Evolutionary conservation across 768 basidiomycete genomes (phyloP).

Genomic region (Trametes cubensis): DNA sequence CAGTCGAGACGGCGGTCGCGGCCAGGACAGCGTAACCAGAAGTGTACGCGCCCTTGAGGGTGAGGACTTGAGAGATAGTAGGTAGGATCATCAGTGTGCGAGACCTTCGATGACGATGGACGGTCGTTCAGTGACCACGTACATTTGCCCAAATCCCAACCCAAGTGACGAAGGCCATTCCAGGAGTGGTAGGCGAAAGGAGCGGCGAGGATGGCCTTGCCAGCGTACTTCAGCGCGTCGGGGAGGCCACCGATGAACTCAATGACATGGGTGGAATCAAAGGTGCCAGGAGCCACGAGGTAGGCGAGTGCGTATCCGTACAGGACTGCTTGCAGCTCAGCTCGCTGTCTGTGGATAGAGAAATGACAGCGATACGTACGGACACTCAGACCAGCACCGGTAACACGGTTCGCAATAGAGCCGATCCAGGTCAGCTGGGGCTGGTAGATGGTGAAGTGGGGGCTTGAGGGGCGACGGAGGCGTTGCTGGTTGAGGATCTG

Average conservation of each 20-base stretch:
- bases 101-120: not conserved
- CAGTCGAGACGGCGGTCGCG: slow-evolving; percentile 73
- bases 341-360: not conserved
- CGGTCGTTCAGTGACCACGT: slow-evolving; percentile 38
- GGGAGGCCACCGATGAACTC: slow-evolving; percentile 73
- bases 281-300: slow-evolving; percentile 76
- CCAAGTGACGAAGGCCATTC: slow-evolving; percentile 89
- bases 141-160: slow-evolving; percentile 92
- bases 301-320: slow-evolving; percentile 89
- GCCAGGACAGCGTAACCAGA: slow-evolving; percentile 86
- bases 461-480: slow-evolving; percentile 83
- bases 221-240: slow-evolving; percentile 71
- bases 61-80: slow-evolving; percentile 57
- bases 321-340: slow-evolving; percentile 54
- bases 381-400: slow-evolving; percentile 78
- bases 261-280: slow-evolving; percentile 79
- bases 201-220: slow-evolving; percentile 77
- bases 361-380: slow-evolving; percentile 49
- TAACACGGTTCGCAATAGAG: slow-evolving; percentile 87
- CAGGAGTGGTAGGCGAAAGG: slow-evolving; percentile 91
- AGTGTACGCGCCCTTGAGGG: slow-evolving; percentile 76
- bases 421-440: slow-evolving; percentile 89
- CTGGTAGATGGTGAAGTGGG: slow-evolving; percentile 97
- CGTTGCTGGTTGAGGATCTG: slow-evolving; percentile 88
- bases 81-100: not conserved